phyloP scores from a whole-genome alignment of 768 basidiomycete species.

The Suillus placidus region DNA sequence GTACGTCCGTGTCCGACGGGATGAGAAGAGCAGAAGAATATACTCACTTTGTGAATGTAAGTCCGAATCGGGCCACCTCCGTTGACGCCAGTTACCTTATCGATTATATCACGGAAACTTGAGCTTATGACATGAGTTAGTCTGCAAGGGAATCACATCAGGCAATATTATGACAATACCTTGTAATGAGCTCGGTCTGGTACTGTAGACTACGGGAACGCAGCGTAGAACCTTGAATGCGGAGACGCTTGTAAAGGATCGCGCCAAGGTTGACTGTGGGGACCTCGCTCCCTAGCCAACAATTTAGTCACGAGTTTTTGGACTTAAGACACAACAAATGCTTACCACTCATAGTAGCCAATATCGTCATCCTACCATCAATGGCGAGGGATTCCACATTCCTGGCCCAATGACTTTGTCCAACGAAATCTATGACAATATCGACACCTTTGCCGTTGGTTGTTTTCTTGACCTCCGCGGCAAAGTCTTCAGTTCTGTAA shows the following conservation, averaged over 20 bases:
- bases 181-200: conserved; percentile 69
- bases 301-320: conserved; percentile 24
- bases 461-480: conserved; percentile 65
- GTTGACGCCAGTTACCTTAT: conserved; percentile 57
- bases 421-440: conserved; percentile 85
- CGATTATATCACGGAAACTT: conserved; percentile 61
- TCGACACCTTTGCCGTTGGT: conserved; percentile 76
- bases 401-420: conserved; percentile 70
- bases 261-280: conserved; percentile 58
- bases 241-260: conserved; percentile 82
- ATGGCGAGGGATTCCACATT: conserved; percentile 70
- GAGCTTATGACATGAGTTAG: conserved; percentile 8
- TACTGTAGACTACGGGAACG: conserved; percentile 75
- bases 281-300: conserved; percentile 46
- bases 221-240: conserved; percentile 87
- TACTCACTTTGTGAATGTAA: conserved; percentile 75
- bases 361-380: conserved; percentile 76
- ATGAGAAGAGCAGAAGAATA: conserved; percentile 15
- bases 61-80: conserved; percentile 66
- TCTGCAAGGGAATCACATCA: neutral
- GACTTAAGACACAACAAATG: conserved; percentile 13
- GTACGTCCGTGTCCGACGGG: conserved; percentile 18
- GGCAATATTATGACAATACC: conserved; percentile 38
- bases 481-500: conserved; percentile 85
- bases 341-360: conserved; percentile 68